Evolutionary conservation across 2,329 filamentous ascomycete species (phyloP), one percentile per base, ranked within the genome.

Genomic region (Aspergillus alliaceus): DNA sequence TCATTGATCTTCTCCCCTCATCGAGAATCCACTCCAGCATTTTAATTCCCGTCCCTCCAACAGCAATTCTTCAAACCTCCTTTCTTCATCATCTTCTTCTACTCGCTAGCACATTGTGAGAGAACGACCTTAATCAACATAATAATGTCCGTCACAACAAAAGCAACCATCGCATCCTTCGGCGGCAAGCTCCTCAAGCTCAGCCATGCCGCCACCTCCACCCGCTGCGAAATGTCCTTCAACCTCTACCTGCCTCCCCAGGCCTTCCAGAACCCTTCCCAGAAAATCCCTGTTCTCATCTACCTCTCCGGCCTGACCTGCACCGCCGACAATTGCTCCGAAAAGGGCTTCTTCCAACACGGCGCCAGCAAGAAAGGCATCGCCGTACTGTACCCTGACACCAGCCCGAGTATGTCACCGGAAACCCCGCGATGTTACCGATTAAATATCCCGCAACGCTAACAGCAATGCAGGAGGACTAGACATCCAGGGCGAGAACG

Each of bases 121-220:
- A n/a, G n/a, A n/a, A n/a, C n/a, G n/a, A n/a, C n/a, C n/a, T n/a
- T n/a, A n/a, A n/a, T n/a, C n/a, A n/a, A n/a, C n/a, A 37, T 31
- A 58, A 64, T 58, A 61, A 95, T 95, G 93, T 81, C 89, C 58
- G 92, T 98, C 82, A 90, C 90, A 73, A 96, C 90, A 65, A 96
- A 90, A 74, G 89, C 91, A 59, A 91, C 90, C 62, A 96, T 98
- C 77, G 84, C 88, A 80, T 90, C 87, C 75, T 98, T 97, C 73
- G 93, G 93, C 73, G 95, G 95, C 73, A 92, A 92, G 79, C 89
- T 99, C 59, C 85, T 96, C 68, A 98, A 99, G 83, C 90, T 99
- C 60, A 86, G 88, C 67, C 95, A 99, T 84, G 79, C 88, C 72
- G 91, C 93, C 55, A 79, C 83, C 64, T 83, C 86, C 60, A 96